Conservation (phyloP, 345 rosid genomes). For the Arabidopsis thaliana region TAIR10.1 NC_003071.7:16698001-16698500, state of each 20-base stretch:
- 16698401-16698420: constrained; percentile 78
- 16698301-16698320: constrained; percentile 19
- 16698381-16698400: constrained; percentile 93
- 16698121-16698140: background rate
- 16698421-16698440: constrained; percentile 50
- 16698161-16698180: background rate
- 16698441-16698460: constrained; percentile 5
- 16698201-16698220: constrained; percentile 24
- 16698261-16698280: constrained; percentile 8
- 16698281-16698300: constrained; percentile 16
- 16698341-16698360: constrained; percentile 94
- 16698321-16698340: constrained; percentile 49
- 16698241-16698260: constrained; percentile 36
- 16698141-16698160: background rate
- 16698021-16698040: background rate
- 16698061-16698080: background rate
- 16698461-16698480: background rate
- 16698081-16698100: background rate
- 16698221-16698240: constrained; percentile 36
- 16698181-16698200: constrained; percentile 8
- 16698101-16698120: background rate
- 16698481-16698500: constrained; percentile 59
- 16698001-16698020: background rate
- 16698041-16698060: background rate
- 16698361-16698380: constrained; percentile 88